These are phyloP conservation scores for Datisca glomerata DNA, from an alignment of 306 rosid genomes.

Conservation along the genomic window DNA sequence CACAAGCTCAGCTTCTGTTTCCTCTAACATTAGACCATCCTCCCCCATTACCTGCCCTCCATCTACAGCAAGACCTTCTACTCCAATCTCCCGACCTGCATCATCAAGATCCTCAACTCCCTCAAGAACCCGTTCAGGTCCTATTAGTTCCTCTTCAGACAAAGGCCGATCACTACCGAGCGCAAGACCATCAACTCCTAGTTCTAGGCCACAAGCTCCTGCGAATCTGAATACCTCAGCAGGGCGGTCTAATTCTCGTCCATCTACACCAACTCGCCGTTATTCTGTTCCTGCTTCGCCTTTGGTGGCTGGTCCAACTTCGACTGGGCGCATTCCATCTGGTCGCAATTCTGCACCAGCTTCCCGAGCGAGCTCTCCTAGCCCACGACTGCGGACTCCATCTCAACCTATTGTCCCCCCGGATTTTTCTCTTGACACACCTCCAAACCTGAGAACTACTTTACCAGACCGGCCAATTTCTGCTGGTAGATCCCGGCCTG, in stretches of 20 bases:
- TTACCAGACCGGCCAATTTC: constrained; percentile 93
- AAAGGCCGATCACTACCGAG: constrained; percentile 46
- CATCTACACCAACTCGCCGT: constrained; percentile 86
- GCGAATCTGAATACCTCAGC: constrained; percentile 66
- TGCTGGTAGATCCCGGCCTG: constrained; percentile 89
- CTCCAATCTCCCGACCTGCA: constrained; percentile 59
- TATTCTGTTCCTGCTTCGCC: constrained; percentile 53
- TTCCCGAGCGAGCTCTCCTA: constrained; percentile 82
- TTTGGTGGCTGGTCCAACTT: constrained; percentile 31
- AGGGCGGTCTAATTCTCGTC: constrained; percentile 58
- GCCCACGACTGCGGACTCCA: constrained; percentile 63
- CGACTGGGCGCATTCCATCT: constrained; percentile 37
- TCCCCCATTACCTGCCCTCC: constrained; percentile 66
- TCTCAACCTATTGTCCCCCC: constrained; percentile 81
- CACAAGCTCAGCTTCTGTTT: constrained; percentile 89
- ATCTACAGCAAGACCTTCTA: constrained; percentile 60
- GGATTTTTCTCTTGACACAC: constrained; percentile 86
- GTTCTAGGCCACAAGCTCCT: constrained; percentile 84
- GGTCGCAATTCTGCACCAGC: constrained; percentile 64
- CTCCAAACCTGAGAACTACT: constrained; percentile 90
- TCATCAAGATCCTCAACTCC: constrained; percentile 79
- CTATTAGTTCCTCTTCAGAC: constrained; percentile 41
- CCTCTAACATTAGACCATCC: constrained; percentile 79
- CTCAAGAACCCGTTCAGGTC: constrained; percentile 52
- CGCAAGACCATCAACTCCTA: constrained; percentile 91